A percentile compares a stretch with the other conserved stretches of the same genome.
Conservation (phyloP, 805 yeast species). For the Hanseniaspora lachancei region DNA sequence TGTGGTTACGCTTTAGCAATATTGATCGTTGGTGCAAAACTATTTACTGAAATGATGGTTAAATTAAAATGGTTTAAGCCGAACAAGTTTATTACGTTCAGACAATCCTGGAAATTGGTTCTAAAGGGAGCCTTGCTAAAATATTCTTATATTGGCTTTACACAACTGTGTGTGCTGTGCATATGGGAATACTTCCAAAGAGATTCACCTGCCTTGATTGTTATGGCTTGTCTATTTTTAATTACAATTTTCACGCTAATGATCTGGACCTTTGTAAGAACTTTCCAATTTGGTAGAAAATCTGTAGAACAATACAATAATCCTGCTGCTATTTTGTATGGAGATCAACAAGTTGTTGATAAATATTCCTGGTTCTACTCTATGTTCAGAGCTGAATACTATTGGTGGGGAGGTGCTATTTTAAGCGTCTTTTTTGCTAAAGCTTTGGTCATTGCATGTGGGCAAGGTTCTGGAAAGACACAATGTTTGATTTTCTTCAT, state of each 20-base stretch:
- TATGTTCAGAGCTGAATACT: conserved; percentile 67
- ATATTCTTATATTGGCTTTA: conserved; percentile 71
- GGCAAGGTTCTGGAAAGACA: conserved; percentile 69
- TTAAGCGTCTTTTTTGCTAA: conserved; percentile 51
- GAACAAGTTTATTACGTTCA: conserved; percentile 36
- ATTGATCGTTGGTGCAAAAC: conserved; percentile 42
- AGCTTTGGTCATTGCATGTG: conserved; percentile 60
- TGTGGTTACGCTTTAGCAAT: conserved; percentile 62
- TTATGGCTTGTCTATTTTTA: conserved; percentile 61
- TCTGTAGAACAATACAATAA: conserved; percentile 54
- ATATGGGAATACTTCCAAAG: conserved; percentile 73
- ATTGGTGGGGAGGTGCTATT: conserved; percentile 69
- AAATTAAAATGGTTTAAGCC: conserved; percentile 40
- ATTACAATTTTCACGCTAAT: conserved; percentile 47
- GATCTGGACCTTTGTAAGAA: conserved; percentile 54
- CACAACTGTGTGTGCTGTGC: conserved; percentile 65
- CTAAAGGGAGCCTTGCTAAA: conserved; percentile 70
- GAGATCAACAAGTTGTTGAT: conserved; percentile 56
- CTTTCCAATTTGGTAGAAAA: conserved; percentile 44
- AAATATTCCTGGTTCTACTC: conserved; percentile 83
- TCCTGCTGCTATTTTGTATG: conserved; percentile 79
- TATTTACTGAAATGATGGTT: conserved; percentile 35
- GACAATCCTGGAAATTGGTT: conserved; percentile 43
- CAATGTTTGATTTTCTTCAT: conserved; percentile 68
- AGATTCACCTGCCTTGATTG: conserved; percentile 83